Evolutionary conservation across 129 eudicot genomes (phyloP), one percentile per base, ranked within the genome.

Genomic region (Flaveria robusta): DNA sequence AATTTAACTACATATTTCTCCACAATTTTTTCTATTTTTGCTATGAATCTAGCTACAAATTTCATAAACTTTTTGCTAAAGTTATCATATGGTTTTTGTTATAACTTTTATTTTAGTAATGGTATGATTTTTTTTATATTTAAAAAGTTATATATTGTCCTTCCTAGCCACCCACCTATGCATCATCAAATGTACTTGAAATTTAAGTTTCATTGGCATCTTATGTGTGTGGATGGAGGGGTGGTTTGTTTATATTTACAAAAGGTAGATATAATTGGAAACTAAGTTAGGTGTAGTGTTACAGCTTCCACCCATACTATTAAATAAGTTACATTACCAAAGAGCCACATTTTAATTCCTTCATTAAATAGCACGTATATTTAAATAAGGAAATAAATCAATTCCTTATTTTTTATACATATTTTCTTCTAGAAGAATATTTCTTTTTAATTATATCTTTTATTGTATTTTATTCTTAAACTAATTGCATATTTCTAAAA

Each of bases 101-200:
- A 34, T 29, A 27, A 4, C 31, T 27, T 27, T 27, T 27, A 27
- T 6, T 34, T 34, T 34, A 5, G 7, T 5, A 34, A 63, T 5
- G 11, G 5, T 10, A 9, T 45, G 29, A 15, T 24, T 13, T 45
- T 45, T 42, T 18, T 11, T 47, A 8, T n/a, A n/a, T n/a, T n/a
- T n/a, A 16, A 18, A 7, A 11, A 10, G 9, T 11, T 5, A 20
- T 15, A 12, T 19, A 2, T 6, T 20, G 77, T 56, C 76, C 52
- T 72, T 72, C 49, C 37, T 1, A 37, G 14, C 68, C 69, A 74
- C 50, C 69, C 13, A 24, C 69, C 41, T 59, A 42, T 55, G 16
- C 69, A 58, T 74, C 78, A 74, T 74, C 77, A 14, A 41, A 55
- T 56, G 47, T 22, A 58, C 13, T 41, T 20, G 54, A 73, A 22